Base-by-base conservation (phyloP, 2,329 filamentous ascomycete species). In the Paramyrothecium roridum region DNA sequence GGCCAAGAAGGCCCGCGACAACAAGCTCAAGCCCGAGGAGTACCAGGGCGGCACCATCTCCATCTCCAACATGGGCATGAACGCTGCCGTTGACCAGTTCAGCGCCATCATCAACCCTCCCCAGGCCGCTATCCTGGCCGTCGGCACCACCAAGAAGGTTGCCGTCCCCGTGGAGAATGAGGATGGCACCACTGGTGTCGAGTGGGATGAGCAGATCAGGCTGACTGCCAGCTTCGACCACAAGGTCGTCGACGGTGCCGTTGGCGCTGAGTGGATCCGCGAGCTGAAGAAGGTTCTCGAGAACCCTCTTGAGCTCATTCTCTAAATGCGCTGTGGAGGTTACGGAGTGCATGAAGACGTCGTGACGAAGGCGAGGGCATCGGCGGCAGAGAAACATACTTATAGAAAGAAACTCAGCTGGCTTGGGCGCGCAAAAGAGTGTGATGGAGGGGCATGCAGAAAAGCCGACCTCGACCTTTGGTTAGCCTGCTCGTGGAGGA, bases 51-150 rank as follows among this genome's bases (percentile, higher is more conserved):
- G 95, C 73, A 96, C 91, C 73, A 96, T 99, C 79, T 97, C 93
- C 75, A 98, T 99, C 78, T 96, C 91, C 80, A 99, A 99, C 86
- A 96, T 99, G 95, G 95, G 95, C 76, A 99, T 99, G 95, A 99
- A 99, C 85, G 71, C 87, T 50, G 93, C 95, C 52, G 88, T 99
- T 60, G 93, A 98, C 78, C 86, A 93, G 73, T 99, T 99, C 80
- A 98, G 95, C 52, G 95, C 95, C 64, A 90, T 99, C 70, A 96
- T 99, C 84, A 99, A 99, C 86, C 95, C 96, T 63, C 95, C 95
- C 53, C 96, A 99, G 81, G 90, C 95, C 54, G 89, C 87, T 70
- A 99, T 99, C 73, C 83, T 99, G 61, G 93, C 95, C 54, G 90
- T 99, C 57, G 95, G 96, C 68, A 96, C 92, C 63, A 92, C 91